Percentiles rank a stretch among this genome's conserved stretches.
These are phyloP conservation scores for Penicillium concentricum DNA, from an alignment of 2,329 filamentous ascomycete species.

Conservation along the genomic window DNA sequence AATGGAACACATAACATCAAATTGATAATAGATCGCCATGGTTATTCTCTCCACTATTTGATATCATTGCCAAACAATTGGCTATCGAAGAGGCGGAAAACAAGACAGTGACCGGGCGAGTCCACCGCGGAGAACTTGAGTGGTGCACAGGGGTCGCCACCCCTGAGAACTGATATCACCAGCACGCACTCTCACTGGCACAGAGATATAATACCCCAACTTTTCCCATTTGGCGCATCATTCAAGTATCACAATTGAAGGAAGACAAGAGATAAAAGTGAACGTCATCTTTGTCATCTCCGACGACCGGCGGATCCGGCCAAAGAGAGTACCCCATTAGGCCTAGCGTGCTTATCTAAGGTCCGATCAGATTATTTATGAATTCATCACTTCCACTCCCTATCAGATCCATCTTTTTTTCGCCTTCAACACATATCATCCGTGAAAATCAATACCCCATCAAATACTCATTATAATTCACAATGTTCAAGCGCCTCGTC, in stretches of 20 bases:
- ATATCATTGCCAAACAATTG: conserved; percentile 23
- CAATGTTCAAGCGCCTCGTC: conserved; percentile 60
- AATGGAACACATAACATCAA: not conserved
- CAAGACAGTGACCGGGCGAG: conserved; percentile 9
- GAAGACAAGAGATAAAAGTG: not conserved
- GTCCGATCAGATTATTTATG: conserved; percentile 29
- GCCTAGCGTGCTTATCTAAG: conserved; percentile 21
- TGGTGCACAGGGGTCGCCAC: conserved; percentile 16
- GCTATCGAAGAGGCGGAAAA: conserved; percentile 17
- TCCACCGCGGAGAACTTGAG: conserved; percentile 21
- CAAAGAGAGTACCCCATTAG: conserved; percentile 11
- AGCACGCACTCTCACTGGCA: conserved; percentile 1
- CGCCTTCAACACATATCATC: conserved; percentile 10
- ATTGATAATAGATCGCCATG: not conserved
- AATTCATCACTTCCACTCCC: conserved; percentile 23
- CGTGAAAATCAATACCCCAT: not conserved
- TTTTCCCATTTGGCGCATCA: not conserved
- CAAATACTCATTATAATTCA: conserved; percentile 18
- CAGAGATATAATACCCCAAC: not conserved
- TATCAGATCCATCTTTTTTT: conserved; percentile 23
- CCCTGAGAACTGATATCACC: conserved; percentile 17
- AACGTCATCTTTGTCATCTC: conserved; percentile 21
- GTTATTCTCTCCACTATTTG: conserved; percentile 18
- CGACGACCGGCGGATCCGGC: conserved; percentile 24
- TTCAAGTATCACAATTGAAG: not conserved